Percentiles rank a stretch among this genome's conserved stretches.
phyloP scores from a whole-genome alignment of 305 asterid genomes.

The Solanum hybrid region DNA sequence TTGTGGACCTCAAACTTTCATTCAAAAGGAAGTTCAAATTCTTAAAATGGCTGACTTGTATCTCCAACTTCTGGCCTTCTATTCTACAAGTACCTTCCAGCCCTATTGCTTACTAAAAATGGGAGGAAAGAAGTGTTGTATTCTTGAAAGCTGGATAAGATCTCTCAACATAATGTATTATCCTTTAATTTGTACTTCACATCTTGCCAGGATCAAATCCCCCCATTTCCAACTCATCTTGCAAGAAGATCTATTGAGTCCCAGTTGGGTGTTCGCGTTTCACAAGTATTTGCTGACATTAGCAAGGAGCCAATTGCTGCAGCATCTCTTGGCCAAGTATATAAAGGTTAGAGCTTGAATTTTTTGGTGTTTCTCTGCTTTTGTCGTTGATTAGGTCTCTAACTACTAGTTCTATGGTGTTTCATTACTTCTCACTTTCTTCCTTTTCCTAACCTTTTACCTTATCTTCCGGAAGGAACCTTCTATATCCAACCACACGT shows the following conservation, averaged over 20 bases:
- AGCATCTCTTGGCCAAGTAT: conserved; percentile 96
- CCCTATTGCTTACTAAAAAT: background rate
- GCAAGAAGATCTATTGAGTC: conserved; percentile 82
- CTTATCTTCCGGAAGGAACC: background rate
- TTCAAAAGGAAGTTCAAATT: background rate
- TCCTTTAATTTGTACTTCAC: background rate
- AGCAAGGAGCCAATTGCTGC: conserved; percentile 93
- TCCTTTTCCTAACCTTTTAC: background rate
- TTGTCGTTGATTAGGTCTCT: background rate
- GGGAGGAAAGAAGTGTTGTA: background rate
- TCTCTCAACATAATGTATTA: background rate
- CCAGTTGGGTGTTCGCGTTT: conserved; percentile 75
- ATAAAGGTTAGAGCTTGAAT: conserved; percentile 56
- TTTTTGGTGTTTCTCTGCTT: background rate
- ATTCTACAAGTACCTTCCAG: background rate
- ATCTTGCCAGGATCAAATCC: conserved; percentile 83
- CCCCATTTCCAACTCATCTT: conserved; percentile 76
- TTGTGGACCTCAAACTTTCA: background rate
- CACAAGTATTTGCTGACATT: conserved; percentile 83
- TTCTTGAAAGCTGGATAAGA: conserved; percentile 5
- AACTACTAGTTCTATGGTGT: background rate
- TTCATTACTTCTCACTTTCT: background rate
- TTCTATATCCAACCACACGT: background rate
- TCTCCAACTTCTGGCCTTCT: background rate
- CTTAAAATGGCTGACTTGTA: background rate